Base-by-base conservation (phyloP, 208 protist species). In the Leishmania tarentolae region DNA sequence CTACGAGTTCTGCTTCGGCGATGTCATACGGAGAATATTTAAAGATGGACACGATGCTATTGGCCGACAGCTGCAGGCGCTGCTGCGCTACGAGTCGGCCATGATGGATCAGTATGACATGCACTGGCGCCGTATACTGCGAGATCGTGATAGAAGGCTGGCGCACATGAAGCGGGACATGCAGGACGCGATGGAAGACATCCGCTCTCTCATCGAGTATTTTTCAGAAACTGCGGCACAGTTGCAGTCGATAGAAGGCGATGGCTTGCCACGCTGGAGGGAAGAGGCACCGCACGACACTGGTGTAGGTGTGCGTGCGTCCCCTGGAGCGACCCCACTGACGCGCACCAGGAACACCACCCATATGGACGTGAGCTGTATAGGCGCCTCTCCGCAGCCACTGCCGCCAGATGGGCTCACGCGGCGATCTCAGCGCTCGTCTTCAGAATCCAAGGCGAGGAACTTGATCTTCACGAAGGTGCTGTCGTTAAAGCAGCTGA, bases 1-100 rank as follows among this genome's bases (percentile, higher is more conserved):
- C 53, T 88, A 89, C 78, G 91, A 96, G 83, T 97, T 92, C 83
- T 96, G 92, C 86, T 85, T 92, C 37, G 90, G 91, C 24, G 85
- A 86, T 63, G 84, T 88, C 37, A 84, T 88, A 8, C 86, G 83
- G 47, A 81, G 70, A 50, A 47, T 81, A 53, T 85, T 90, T 46
- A 76, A 83, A 19, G 74, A 84, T 47, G 80, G 83, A n/a, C 80
- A 95, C 50, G 68, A 86, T 42, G 80, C 65, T 5, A 75, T 93
- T 4, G 87, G 81, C 13, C 80, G 61, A 42, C 84, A 75, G n/a
- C 83, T 96, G 42, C 70, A 77, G 52, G 81, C 88, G 11, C 52
- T 96, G 15, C 56, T 88, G 65, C 75, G 85, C 31, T 86, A 88
- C 76, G 80, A 89, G 77, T 83, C 72, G 24, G 68, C 65, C 9